A percentile compares a stretch with the other conserved stretches of the same genome.
Evolutionary conservation across 2,329 filamentous ascomycete species (phyloP).

Genomic region (Neopestalotiopsis sp.): DNA sequence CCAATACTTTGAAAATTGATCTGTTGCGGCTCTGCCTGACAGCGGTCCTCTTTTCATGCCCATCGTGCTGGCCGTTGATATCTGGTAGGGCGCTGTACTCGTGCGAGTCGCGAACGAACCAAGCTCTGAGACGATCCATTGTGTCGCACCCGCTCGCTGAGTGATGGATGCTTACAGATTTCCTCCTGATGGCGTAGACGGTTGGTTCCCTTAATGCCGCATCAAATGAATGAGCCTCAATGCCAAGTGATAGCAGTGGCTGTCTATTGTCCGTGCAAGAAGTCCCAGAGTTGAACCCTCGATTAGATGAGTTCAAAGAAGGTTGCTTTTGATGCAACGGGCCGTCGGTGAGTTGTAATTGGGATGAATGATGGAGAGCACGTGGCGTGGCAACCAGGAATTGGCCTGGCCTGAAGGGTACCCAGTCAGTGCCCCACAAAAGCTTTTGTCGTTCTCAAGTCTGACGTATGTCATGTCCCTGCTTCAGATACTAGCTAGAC

Average conservation of each 20-base stretch:
- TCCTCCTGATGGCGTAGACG: not conserved
- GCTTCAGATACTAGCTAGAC: no score
- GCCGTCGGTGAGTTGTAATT: not conserved
- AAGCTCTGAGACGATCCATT: slow-evolving; percentile 8
- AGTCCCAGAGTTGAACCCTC: no score
- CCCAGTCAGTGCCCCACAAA: not conserved
- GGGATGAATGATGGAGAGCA: not conserved
- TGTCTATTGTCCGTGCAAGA: no score
- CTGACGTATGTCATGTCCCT: not conserved
- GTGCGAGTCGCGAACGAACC: slow-evolving; percentile 13
- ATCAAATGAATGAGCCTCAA: no score
- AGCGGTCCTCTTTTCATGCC: not conserved
- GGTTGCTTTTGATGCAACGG: no score
- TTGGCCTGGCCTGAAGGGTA: not conserved
- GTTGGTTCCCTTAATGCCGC: not conserved
- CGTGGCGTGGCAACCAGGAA: not conserved
- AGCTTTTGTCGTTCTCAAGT: not conserved
- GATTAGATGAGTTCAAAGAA: no score
- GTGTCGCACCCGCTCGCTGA: not conserved
- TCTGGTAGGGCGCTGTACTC: slow-evolving; percentile 21
- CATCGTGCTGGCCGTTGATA: not conserved
- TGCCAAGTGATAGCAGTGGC: no score
- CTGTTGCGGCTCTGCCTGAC: slow-evolving; percentile 11
- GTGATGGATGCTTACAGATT: not conserved
- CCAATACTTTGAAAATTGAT: slow-evolving; percentile 16